A percentile compares a stretch with the other conserved stretches of the same genome.
Conservation (phyloP, 2,329 filamentous ascomycete genomes). For the Sphaerulina musiva region DNA sequence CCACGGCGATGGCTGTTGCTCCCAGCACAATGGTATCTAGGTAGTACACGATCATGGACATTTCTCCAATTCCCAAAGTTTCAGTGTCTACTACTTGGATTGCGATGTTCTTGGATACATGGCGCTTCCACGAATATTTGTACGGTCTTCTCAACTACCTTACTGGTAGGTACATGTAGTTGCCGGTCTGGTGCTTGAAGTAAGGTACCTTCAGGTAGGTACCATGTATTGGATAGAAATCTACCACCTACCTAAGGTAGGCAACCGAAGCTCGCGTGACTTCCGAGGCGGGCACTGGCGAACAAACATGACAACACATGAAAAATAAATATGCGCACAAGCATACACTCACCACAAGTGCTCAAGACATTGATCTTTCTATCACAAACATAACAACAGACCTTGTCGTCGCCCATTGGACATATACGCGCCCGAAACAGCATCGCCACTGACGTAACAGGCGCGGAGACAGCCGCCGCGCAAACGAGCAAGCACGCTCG, state of each 20-base stretch:
- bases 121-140: too few species aligned
- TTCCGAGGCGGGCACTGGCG: too few species aligned
- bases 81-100: too few species aligned
- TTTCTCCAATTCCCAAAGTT: not conserved
- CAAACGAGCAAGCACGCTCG: not conserved
- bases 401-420: not conserved
- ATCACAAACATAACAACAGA: not conserved
- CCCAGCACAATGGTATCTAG: not conserved
- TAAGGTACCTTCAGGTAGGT: too few species aligned
- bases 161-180: too few species aligned
- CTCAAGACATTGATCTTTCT: not conserved
- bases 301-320: not conserved
- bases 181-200: too few species aligned
- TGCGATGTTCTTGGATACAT: too few species aligned
- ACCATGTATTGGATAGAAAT: too few species aligned
- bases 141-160: too few species aligned
- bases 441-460: slow-evolving; percentile 1
- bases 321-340: too few species aligned
- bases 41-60: not conserved
- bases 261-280: too few species aligned
- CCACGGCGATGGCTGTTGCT: not conserved
- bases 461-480: not conserved
- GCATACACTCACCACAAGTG: not conserved
- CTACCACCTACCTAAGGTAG: too few species aligned
- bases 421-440: slow-evolving; percentile 6